Evolutionary conservation across 2,329 filamentous ascomycete genomes (phyloP).

Genomic region (Aspergillus novoparasiticus): DNA sequence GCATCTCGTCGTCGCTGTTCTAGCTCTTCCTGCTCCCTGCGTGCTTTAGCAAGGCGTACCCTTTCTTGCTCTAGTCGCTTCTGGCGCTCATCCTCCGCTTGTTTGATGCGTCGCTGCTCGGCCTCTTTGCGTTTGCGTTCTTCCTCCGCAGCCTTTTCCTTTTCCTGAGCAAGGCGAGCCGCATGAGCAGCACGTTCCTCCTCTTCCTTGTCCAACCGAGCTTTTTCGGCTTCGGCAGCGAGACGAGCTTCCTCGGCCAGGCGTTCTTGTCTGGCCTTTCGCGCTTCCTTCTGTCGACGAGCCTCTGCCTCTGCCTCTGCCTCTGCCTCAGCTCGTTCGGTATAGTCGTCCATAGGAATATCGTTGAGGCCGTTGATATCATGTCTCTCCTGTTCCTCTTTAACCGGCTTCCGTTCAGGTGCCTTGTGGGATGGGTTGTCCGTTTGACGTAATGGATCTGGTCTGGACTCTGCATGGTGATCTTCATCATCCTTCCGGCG

Average conservation of each 20-base stretch:
- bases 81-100: slow-evolving; percentile 51
- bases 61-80: slow-evolving; percentile 47
- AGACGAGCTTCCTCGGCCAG: slow-evolving; percentile 33
- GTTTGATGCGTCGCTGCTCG: slow-evolving; percentile 45
- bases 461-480: slow-evolving; percentile 21
- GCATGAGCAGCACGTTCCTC: slow-evolving; percentile 37
- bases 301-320: slow-evolving; percentile 30
- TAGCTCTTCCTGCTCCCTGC: slow-evolving; percentile 48
- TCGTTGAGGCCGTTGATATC: slow-evolving; percentile 31
- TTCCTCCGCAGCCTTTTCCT: slow-evolving; percentile 47
- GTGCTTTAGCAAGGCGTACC: slow-evolving; percentile 45
- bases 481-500: slow-evolving; percentile 22
- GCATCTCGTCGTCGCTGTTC: slow-evolving; percentile 50
- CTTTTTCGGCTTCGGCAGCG: slow-evolving; percentile 33
- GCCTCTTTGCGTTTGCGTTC: slow-evolving; percentile 46
- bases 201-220: slow-evolving; percentile 37
- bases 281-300: slow-evolving; percentile 27
- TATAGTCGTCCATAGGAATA: slow-evolving; percentile 33
- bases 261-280: slow-evolving; percentile 36
- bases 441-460: slow-evolving; percentile 18
- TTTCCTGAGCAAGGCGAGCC: slow-evolving; percentile 41
- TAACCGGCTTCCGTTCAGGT: slow-evolving; percentile 29
- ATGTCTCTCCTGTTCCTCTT: slow-evolving; percentile 34
- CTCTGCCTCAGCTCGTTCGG: slow-evolving; percentile 29
- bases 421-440: slow-evolving; percentile 17